A percentile compares a stretch with the other conserved stretches of the same genome.
These are phyloP conservation scores for Zygosaccharomyces siamensis DNA, from an alignment of 805 yeast species.

Conservation along the genomic window DNA sequence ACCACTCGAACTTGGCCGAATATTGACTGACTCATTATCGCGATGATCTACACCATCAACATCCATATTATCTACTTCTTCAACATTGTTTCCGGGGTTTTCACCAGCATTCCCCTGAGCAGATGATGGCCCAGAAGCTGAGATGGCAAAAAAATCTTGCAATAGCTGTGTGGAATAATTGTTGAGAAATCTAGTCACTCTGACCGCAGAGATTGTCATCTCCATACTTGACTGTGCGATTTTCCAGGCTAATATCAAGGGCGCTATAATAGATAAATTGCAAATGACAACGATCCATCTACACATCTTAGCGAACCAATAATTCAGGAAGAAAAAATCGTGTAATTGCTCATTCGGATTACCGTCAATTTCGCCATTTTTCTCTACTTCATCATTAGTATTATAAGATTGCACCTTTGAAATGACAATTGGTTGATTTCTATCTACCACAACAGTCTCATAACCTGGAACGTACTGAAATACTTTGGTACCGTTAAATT, in stretches of 20 bases:
- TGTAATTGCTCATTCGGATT: slow-evolving; percentile 1
- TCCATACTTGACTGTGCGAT: slow-evolving; percentile 39
- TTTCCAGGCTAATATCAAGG: slow-evolving; percentile 60
- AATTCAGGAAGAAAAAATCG: slow-evolving; percentile 22
- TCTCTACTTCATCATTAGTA: slow-evolving; percentile 44
- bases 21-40: slow-evolving; percentile 5
- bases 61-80: background rate
- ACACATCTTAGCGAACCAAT: slow-evolving; percentile 37
- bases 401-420: slow-evolving; percentile 45
- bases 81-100: slow-evolving; percentile 2
- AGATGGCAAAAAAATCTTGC: slow-evolving; percentile 19
- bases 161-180: slow-evolving; percentile 29
- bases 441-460: slow-evolving; percentile 54
- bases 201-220: slow-evolving; percentile 40
- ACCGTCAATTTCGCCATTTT: background rate
- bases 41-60: background rate
- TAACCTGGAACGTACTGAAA: slow-evolving; percentile 48
- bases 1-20: slow-evolving; percentile 7
- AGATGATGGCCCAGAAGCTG: slow-evolving; percentile 6
- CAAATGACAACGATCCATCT: slow-evolving; percentile 47
- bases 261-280: slow-evolving; percentile 49
- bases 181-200: slow-evolving; percentile 33
- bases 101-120: background rate
- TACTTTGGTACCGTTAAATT: slow-evolving; percentile 42
- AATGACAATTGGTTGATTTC: slow-evolving; percentile 40